These are phyloP conservation scores for Sindora glabra DNA, from an alignment of 306 rosid genomes.

Conservation along the genomic window DNA sequence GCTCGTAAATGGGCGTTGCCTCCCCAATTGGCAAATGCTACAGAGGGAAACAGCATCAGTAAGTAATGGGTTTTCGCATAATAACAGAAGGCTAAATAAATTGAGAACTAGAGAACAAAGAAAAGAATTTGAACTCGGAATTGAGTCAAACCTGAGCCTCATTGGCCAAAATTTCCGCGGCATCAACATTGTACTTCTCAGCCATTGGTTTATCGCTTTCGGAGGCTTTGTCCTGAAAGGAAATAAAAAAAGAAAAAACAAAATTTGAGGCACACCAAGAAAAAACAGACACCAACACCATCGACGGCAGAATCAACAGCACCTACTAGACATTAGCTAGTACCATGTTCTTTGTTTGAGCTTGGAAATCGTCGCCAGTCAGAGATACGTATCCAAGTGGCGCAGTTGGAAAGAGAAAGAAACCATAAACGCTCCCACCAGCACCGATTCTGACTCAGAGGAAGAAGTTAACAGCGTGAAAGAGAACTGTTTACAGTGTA, in stretches of 20 bases:
- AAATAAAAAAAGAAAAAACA: background rate
- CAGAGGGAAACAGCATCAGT: background rate
- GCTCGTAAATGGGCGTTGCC: slow-evolving; percentile 80
- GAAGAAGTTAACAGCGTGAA: no score
- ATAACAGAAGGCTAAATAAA: background rate
- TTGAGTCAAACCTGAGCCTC: slow-evolving; percentile 49
- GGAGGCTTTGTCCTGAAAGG: slow-evolving; percentile 29
- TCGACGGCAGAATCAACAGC: background rate
- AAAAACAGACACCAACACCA: background rate
- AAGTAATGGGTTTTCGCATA: background rate
- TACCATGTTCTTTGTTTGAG: slow-evolving; percentile 13
- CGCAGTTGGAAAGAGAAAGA: background rate
- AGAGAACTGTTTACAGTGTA: no score
- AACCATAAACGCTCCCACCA: background rate
- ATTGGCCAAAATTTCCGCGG: slow-evolving; percentile 59
- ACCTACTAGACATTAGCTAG: background rate
- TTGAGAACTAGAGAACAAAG: background rate
- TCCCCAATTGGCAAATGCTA: slow-evolving; percentile 81
- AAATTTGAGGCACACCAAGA: background rate
- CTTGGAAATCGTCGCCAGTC: background rate
- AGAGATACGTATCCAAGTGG: background rate
- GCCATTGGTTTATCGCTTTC: slow-evolving; percentile 7
- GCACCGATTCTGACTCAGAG: background rate
- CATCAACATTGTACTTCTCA: slow-evolving; percentile 62
- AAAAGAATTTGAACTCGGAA: background rate